Evolutionary conservation across 768 basidiomycete species (phyloP).

Genomic region (Termitomyces sp.): DNA sequence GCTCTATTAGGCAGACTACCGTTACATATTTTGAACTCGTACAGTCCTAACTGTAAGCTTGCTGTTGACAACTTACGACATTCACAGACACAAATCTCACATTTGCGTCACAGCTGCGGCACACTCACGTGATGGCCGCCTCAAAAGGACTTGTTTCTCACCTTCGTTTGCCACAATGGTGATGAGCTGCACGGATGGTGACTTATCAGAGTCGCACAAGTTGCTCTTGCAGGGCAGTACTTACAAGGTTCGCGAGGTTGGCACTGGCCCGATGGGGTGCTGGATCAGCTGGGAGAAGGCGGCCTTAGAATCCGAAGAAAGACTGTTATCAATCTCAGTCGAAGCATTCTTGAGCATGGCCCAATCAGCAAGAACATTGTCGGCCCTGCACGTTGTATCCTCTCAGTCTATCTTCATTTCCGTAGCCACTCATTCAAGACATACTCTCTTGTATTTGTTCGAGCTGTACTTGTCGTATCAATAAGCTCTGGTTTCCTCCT

Average conservation of each 20-base stretch:
- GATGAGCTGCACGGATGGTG: constrained; percentile 33
- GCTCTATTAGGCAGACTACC: no score
- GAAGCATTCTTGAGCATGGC: constrained; percentile 44
- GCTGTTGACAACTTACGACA: no score
- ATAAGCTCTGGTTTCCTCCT: constrained; percentile 66
- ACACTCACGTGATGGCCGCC: no score
- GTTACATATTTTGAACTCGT: no score
- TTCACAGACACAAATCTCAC: no score
- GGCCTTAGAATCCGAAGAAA: constrained; percentile 43
- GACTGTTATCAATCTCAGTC: constrained; percentile 50
- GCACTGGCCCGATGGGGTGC: constrained; percentile 57
- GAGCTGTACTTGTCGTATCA: constrained; percentile 59
- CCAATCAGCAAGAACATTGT: constrained; percentile 52
- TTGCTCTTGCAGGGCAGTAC: background rate
- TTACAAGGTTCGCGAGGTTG: constrained; percentile 52
- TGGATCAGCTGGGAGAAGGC: constrained; percentile 75
- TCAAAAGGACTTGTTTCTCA: no score
- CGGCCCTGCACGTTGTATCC: constrained; percentile 40
- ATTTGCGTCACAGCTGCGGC: no score
- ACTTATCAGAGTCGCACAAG: no score
- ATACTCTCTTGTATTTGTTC: constrained; percentile 66
- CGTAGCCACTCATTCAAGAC: constrained; percentile 19
- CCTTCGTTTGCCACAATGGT: no score
- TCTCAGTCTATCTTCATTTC: background rate
- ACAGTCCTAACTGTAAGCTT: no score